Conservation (phyloP, 225 moss, liverwort and hornwort species). For the Pleurozium schreberi region DNA sequence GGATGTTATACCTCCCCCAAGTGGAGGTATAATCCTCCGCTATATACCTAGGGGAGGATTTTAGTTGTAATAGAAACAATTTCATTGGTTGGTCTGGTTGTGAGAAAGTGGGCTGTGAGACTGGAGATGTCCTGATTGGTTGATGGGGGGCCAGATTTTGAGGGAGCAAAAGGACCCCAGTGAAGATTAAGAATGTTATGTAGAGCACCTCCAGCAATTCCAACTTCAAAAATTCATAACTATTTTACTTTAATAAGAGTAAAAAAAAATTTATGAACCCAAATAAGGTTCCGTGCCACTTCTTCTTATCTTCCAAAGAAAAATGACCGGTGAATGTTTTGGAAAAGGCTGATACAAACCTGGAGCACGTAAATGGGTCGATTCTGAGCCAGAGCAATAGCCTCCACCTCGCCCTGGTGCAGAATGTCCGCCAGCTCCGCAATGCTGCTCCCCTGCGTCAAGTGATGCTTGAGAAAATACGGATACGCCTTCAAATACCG, state of each 20-base stretch:
- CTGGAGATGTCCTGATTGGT: too few relatives aligned
- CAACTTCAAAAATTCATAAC: background rate
- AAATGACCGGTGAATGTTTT: background rate
- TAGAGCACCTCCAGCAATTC: background rate
- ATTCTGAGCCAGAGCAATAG: background rate
- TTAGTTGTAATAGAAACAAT: too few relatives aligned
- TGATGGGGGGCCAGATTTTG: too few relatives aligned
- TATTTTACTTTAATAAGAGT: background rate
- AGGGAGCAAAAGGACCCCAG: too few relatives aligned
- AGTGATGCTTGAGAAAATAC: constrained; percentile 33
- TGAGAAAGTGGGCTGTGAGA: too few relatives aligned
- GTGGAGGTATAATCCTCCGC: too few relatives aligned
- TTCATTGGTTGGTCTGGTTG: too few relatives aligned
- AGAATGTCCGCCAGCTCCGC: background rate
- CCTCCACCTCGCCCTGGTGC: background rate
- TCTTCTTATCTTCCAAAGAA: background rate
- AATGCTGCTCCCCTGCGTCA: background rate
- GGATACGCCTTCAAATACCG: constrained; percentile 49
- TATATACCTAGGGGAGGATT: too few relatives aligned
- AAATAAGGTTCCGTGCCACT: background rate
- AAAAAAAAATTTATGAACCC: background rate
- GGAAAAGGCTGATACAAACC: background rate
- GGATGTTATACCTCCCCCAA: too few relatives aligned
- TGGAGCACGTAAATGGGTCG: background rate
- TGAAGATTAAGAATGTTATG: too few relatives aligned